Conservation (phyloP, 1,284 basidiomycete species). For the Sanguinoderma infundibulare region DNA sequence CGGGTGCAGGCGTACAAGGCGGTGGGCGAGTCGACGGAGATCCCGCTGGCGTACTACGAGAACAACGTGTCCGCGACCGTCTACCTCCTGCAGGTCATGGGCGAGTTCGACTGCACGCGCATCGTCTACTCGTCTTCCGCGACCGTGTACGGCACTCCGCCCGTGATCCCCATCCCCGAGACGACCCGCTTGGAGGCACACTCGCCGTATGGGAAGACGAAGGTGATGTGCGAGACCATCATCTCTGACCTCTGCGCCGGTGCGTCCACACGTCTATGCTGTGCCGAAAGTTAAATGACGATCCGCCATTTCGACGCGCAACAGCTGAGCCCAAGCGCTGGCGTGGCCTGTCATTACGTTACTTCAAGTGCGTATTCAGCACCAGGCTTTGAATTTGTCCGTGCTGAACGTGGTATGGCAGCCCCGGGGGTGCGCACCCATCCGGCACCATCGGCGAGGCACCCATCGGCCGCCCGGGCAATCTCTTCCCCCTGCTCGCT, state of each 20-base stretch:
- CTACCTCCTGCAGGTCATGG: slow-evolving; percentile 85
- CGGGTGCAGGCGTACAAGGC: slow-evolving; percentile 88
- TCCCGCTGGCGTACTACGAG: slow-evolving; percentile 91
- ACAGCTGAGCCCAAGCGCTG: slow-evolving; percentile 74
- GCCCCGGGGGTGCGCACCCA: slow-evolving; percentile 95
- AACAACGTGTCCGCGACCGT: slow-evolving; percentile 92
- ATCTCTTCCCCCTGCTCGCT: slow-evolving; percentile 92
- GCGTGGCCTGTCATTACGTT: slow-evolving; percentile 86
- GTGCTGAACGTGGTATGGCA: slow-evolving; percentile 36
- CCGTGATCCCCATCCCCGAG: slow-evolving; percentile 94
- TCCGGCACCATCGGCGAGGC: slow-evolving; percentile 97
- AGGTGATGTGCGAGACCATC: slow-evolving; percentile 93
- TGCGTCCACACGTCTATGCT: slow-evolving; percentile 37
- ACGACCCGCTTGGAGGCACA: slow-evolving; percentile 87
- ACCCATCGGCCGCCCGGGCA: slow-evolving; percentile 92
- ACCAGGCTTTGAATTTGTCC: neutral
- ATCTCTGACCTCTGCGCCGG: slow-evolving; percentile 89
- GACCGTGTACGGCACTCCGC: slow-evolving; percentile 98
- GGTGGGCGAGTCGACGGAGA: slow-evolving; percentile 96
- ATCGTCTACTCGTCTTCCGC: slow-evolving; percentile 98
- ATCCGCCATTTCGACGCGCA: neutral
- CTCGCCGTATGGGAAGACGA: slow-evolving; percentile 95
- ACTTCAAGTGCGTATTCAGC: slow-evolving; percentile 85
- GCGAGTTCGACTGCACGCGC: slow-evolving; percentile 80
- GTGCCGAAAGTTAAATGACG: neutral